phyloP scores from a whole-genome alignment of 2,329 filamentous ascomycete species.

The Aspergillus novofumigatus region DNA sequence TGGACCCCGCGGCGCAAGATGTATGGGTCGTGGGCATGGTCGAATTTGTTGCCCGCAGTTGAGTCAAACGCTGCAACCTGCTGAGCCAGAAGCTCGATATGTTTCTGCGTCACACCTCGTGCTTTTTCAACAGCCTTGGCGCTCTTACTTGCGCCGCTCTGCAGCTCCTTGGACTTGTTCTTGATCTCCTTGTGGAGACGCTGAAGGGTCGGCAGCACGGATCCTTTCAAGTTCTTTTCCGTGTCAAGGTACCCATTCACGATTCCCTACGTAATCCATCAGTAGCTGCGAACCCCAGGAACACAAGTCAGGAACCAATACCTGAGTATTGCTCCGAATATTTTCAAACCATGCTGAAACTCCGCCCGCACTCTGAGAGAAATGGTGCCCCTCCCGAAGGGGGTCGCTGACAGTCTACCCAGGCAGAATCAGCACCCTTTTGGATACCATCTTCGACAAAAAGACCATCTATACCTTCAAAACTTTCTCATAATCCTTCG shows the following conservation, averaged over 20 bases:
- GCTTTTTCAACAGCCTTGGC: conserved; percentile 91
- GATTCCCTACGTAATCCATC: conserved; percentile 55
- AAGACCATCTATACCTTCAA: conserved; percentile 61
- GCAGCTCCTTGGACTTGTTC: conserved; percentile 87
- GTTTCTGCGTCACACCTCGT: conserved; percentile 81
- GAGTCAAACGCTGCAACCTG: conserved; percentile 78
- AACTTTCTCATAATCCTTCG: conserved; percentile 93
- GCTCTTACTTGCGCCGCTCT: conserved; percentile 72
- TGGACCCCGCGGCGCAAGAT: conserved; percentile 75
- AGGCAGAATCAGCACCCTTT: not conserved
- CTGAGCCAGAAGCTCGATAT: conserved; percentile 89
- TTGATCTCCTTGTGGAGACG: conserved; percentile 95
- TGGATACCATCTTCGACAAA: not conserved
- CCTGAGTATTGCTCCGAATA: conserved; percentile 82
- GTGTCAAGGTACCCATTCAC: conserved; percentile 87
- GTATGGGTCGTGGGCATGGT: conserved; percentile 78
- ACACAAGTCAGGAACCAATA: conserved; percentile 25
- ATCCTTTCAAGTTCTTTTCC: conserved; percentile 81
- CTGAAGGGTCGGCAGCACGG: conserved; percentile 82
- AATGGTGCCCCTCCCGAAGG: conserved; percentile 85
- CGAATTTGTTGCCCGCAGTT: conserved; percentile 61
- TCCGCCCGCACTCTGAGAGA: conserved; percentile 83
- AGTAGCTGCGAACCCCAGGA: not conserved
- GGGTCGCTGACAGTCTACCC: conserved; percentile 74
- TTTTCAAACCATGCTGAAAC: conserved; percentile 91